Evolutionary conservation across 2,329 filamentous ascomycete genomes (phyloP), one percentile per base, ranked within the genome.

Genomic region (Calonectria pauciramosa): DNA sequence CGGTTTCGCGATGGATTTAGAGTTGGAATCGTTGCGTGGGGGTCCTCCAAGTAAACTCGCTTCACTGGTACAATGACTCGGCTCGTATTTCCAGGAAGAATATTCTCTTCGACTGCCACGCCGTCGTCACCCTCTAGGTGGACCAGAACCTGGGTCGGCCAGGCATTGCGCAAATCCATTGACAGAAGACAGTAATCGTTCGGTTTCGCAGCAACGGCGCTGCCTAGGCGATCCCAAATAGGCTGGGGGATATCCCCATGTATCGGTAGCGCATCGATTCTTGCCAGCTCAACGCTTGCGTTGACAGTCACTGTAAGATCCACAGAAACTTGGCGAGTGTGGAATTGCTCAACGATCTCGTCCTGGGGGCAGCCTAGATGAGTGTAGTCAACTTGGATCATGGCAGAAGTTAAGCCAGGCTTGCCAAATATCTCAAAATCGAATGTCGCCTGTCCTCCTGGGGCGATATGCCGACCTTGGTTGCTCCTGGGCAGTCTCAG

Each of bases 301-400:
- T 98, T 98, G 63, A 99, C 96, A 7, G 96, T 98, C 20, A 98
- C 91, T 0, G 94, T 95, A 72, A 99, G 87, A 18, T 95, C 94
- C 34, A 98, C 88, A 23, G 93, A 93, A 20, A 98, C 90, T 82
- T 97, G 95, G 49, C 96, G 91, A 0, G 96, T 98, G 82, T 96
- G 95, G 81, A 98, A 98, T 41, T 91, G 90, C 44, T 94, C 92
- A 30, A 90, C 89, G 2, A 96, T 86, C 71, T 96, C 92, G 16
- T 91, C 90, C n/a, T 89, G 89, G 7, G 92, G 88, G 38, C 92
- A 90, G 1, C 95, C 95, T n/a, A 98, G 88, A 82, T 94, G 90
- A 3, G 94, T 95, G 82, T 98, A 98, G 84, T 98, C 94, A 73
- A 98, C 92, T 79, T 97, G 94, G 20, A 98, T 92, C 4, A 92